Evolutionary conservation across 1,284 basidiomycete genomes (phyloP), one percentile per base, ranked within the genome.

Genomic region (Tilletia caries): DNA sequence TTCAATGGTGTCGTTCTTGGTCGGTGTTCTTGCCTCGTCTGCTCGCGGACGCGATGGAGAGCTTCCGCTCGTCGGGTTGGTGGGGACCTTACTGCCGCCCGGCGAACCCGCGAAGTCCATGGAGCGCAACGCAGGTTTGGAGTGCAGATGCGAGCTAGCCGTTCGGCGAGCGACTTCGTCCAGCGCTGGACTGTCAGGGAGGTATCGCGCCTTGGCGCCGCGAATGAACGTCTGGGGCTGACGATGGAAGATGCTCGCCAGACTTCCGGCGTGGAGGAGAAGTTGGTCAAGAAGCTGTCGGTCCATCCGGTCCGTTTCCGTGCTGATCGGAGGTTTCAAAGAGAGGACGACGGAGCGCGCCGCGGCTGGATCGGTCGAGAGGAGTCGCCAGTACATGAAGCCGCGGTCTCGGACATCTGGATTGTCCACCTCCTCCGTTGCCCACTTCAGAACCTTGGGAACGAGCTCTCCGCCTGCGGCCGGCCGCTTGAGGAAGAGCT

Each of bases 341-440:
- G 92, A 88, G 23, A 98, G 87, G n/a, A 98, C 94, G 71, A 98
- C 91, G 75, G 92, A 70, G 52, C 91, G 88, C 2, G 96, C 95
- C 1, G 91, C 90, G 1, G 90, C 86, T 1, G 96, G 94, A 82
- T 97, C 94, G 76, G 94, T 91, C 1, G 95, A 95, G 46, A 98
- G 87, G 85, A 99, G 87, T 64, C 96, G 90, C 95, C 95, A 98
- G 85, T 98, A 99, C 91, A 99, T 98, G 86, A 95, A 98, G 0
- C 95, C 96, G 71, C 96, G 88, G 84, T 99, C 96, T 37, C 96
- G 89, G 52, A 97, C 86, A 85, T 99, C 96, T 5, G 96, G 95
- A 81, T 96, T 97, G 83, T 98, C 95, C 69, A 95, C 90, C 76
- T 98, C 92, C 83, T 98, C 96, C 2, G 96, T 98, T 18, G 94